Base-by-base conservation (phyloP, 345 rosid genomes). In the Rubroshorea leprosula region DNA sequence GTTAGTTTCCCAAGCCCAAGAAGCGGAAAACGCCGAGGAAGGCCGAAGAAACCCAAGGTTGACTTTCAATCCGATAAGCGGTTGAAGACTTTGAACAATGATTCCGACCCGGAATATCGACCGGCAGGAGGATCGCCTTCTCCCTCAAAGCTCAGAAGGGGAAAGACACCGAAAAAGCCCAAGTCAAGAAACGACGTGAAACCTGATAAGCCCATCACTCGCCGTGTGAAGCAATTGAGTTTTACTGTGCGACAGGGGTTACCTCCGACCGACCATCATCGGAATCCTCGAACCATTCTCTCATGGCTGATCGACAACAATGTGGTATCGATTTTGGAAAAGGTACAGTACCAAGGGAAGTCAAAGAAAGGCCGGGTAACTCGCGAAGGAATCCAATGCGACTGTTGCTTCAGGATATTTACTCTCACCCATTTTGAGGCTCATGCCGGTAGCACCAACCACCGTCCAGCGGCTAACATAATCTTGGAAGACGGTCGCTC, bases 231-330 rank as follows among this genome's bases (percentile, higher is more conserved):
- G 16, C 54, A 44, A 24, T 52, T 65, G 17, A 58, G 71, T 18
- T 50, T 26, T 61, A 62, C 57, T 53, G 51, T 39, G 5, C 45
- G 48, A 19, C 38, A 54, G 45, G 29, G 5, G 47, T 60, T 15
- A 18, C 1, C 10, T 49, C 41, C 66, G 1, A 23, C 39, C 23
- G 44, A 64, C 12, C 51, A 16, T 14, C 0, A 39, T 29, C 23
- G 29, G 49, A 57, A 58, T 15, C 78, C 71, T 20, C 29, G 29
- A 19, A 71, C 57, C 1, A 15, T 65, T 25, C 62, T 84, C 14
- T 71, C 79, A 19, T 68, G 67, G 73, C 55, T 79, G 67, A 75
- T 81, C 6, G 81, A 79, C 29, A 75, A 71, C 43, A 64, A 70
- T 19, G 64, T 25, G 15, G 55, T 80, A 6, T 21, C 57, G 49